Evolutionary conservation across 2,329 filamentous ascomycete species (phyloP), one percentile per base, ranked within the genome.

Genomic region (Penicillium griseofulvum): DNA sequence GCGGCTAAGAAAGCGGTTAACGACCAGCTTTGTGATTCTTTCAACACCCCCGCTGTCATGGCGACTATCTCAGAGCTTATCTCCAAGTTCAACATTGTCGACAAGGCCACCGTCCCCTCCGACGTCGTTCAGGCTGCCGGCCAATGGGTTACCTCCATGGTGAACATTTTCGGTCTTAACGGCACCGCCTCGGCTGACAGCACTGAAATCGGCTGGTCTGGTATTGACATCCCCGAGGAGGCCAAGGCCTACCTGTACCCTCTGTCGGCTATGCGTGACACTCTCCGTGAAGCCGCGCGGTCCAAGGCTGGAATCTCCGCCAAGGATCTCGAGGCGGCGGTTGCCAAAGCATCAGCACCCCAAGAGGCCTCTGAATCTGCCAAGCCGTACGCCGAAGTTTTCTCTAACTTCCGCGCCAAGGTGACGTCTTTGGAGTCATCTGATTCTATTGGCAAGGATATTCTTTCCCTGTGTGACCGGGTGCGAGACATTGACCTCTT

Each of bases 21-120:
- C 65, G 76, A 78, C 39, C 87, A 88, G 1, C 80, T 97, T 16
- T 81, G 82, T 63, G 91, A 96, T 74, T 96, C 91, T 0, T 96
- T 97, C 71, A 88, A 97, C 73, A 97, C 92, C 0, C 86, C 89
- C 1, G 78, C 80, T 48, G 90, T 87, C 5, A 91, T 97, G 88
- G 82, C 83, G 46, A 77, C 85, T n/a, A 87, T 97, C 44, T 84
- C 86, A 2, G 85, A 90, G 53, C 77, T 97, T 24, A 87, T 97
- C 58, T 88, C 86, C 45, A 84, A 88, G 39, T 88, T 88, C 68
- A 96, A 96, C 73, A 78, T 76, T 26, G 74, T 76, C 16, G 71
- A 78, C 50, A 78, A 77, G 49, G 69, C 75, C 6, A 65, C 72
- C 7, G 62, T 84, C 1, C 78, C 80, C 6, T 70, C 77, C 8